These are phyloP conservation scores for Penicillium dipodomyicola DNA, from an alignment of 495 filamentous ascomycete genomes.

Conservation along the genomic window DNA sequence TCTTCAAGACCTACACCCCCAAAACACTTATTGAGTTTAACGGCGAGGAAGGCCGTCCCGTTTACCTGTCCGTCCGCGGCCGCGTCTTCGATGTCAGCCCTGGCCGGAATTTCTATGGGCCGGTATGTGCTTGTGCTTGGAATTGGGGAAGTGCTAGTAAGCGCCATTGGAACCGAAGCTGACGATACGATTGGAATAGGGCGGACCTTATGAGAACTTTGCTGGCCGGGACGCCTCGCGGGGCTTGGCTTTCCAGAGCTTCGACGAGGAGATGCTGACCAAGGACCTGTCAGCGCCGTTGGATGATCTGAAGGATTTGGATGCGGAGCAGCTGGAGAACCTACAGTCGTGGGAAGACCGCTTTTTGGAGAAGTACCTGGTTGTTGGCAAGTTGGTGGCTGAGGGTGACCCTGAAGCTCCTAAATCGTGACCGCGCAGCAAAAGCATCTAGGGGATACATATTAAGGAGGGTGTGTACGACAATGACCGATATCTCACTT, in stretches of 20 bases:
- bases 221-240: slow-evolving; percentile 91
- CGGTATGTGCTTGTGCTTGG: slow-evolving; percentile 38
- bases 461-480: neutral
- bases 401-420: slow-evolving; percentile 59
- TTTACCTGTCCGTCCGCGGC: slow-evolving; percentile 83
- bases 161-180: slow-evolving; percentile 3
- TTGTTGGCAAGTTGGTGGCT: slow-evolving; percentile 86
- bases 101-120: slow-evolving; percentile 89
- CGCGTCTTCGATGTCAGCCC: slow-evolving; percentile 82
- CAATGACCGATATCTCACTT: neutral
- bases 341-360: slow-evolving; percentile 88
- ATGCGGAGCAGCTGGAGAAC: slow-evolving; percentile 74
- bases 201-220: slow-evolving; percentile 91
- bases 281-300: slow-evolving; percentile 84
- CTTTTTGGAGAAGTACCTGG: slow-evolving; percentile 89
- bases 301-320: slow-evolving; percentile 75
- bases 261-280: slow-evolving; percentile 95
- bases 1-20: slow-evolving; percentile 91
- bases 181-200: slow-evolving; percentile 34
- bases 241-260: slow-evolving; percentile 86
- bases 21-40: slow-evolving; percentile 83
- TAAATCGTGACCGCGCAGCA: slow-evolving; percentile 23
- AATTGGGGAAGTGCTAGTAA: too few species aligned
- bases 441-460: neutral
- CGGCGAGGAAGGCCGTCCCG: slow-evolving; percentile 67